Percentiles rank a stretch among this genome's conserved stretches.
These are phyloP conservation scores for Colletotrichum eleusines DNA, from an alignment of 2,329 filamentous ascomycete species.

Conservation along the genomic window DNA sequence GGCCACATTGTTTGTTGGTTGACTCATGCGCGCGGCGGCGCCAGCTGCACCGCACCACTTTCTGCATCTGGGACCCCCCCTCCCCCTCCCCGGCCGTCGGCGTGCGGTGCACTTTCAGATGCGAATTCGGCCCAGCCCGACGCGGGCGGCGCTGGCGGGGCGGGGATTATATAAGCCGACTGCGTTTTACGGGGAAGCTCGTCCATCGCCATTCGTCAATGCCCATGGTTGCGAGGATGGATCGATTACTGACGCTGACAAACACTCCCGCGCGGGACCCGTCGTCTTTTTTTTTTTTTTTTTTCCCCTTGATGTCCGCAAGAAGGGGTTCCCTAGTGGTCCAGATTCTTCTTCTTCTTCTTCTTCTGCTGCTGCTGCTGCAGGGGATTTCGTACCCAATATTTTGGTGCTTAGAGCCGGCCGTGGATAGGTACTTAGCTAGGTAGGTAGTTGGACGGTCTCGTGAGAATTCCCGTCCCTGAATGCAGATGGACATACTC, in stretches of 20 bases:
- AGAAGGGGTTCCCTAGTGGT: too few species aligned
- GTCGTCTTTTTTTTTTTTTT: neutral
- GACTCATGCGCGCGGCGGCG: too few species aligned
- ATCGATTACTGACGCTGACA: slow-evolving; percentile 18
- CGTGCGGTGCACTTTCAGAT: neutral
- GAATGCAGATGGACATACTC: too few species aligned
- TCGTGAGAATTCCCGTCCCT: too few species aligned
- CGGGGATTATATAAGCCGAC: neutral
- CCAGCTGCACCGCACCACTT: too few species aligned
- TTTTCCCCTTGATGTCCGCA: too few species aligned
- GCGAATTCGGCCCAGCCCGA: slow-evolving; percentile 1
- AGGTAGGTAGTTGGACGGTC: neutral
- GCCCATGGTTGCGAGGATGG: neutral
- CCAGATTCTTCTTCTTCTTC: too few species aligned
- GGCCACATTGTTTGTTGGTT: slow-evolving; percentile 19
- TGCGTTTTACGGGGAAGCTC: neutral
- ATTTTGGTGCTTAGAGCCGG: neutral
- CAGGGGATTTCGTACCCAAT: too few species aligned
- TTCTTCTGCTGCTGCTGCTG: too few species aligned
- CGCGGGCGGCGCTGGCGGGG: too few species aligned
- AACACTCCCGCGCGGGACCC: slow-evolving; percentile 21
- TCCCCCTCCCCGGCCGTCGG: neutral
- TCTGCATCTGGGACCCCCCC: too few species aligned
- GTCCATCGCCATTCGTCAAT: neutral
- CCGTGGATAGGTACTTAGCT: neutral